Evolutionary conservation across 805 yeast species (phyloP), one percentile per base, ranked within the genome.

Genomic region (Candida sonorensis): DNA sequence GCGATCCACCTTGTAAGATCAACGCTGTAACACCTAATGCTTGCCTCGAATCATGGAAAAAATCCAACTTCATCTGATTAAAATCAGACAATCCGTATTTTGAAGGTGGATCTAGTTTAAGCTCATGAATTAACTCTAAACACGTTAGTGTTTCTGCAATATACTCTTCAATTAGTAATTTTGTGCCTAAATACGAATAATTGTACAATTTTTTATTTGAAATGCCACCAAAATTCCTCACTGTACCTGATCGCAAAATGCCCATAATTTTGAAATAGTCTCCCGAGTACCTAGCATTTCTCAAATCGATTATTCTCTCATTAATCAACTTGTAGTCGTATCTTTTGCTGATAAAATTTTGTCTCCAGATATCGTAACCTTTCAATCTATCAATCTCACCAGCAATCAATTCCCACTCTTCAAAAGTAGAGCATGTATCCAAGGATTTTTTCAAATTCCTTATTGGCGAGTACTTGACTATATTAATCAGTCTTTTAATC

Each of bases 221-320:
- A 4, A 92, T 85, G 1, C 95, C 94, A 6, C 95, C 97, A 61
- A 90, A 83, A 51, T 92, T 92, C 25, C 98, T 62, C 22, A 92
- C 62, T 48, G 87, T 69, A 0, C 96, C 95, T 0, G 94, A 81
- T 25, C 95, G 61, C 28, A 90, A 67, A 23, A 81, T 61, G 14
- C 81, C 76, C 59, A 81, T 68, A 13, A 87, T 61, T 21, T 65
- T 59, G 14, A 65, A 66, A 2, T 76, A 62, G 52, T 87, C 85
- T 10, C 67, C 67, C 7, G 64, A 62, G 17, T 66, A 61, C 30
- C 92, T 55, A 1, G 94, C 87, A 14, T 69, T 68, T 29, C 69
- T 62, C 29, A 92, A 55, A 17, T 69, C 66, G 32, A 76, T 70
- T 40, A 81, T 64, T 35, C 96, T 67, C 35, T 82, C 87, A 25